These are phyloP conservation scores for Penicillium silybi DNA, from an alignment of 495 filamentous ascomycete genomes.

Conservation along the genomic window DNA sequence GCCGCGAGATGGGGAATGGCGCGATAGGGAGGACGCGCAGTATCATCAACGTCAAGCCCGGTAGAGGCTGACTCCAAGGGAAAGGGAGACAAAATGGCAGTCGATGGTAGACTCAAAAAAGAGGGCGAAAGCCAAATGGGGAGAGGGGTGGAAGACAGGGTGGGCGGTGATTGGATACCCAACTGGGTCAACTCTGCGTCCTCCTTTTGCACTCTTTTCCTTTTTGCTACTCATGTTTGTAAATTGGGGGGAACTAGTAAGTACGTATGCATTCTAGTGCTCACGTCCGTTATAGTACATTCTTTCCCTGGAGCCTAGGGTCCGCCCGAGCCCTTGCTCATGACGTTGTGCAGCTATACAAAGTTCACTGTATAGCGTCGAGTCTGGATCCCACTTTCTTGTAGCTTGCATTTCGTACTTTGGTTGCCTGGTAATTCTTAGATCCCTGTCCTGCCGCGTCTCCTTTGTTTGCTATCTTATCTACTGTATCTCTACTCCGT, in stretches of 20 bases:
- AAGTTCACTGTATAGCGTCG: slow-evolving; percentile 9
- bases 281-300: background rate
- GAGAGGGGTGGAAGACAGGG: slow-evolving; percentile 11
- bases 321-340: slow-evolving; percentile 12
- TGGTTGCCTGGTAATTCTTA: background rate
- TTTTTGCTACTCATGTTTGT: background rate
- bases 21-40: slow-evolving; percentile 39
- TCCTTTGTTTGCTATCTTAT: background rate
- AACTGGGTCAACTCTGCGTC: slow-evolving; percentile 7
- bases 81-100: slow-evolving; percentile 2
- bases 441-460: background rate
- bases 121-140: slow-evolving; percentile 10
- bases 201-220: background rate
- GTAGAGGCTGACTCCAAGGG: slow-evolving; percentile 21
- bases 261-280: too few species aligned
- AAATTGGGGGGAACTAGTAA: background rate
- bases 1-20: slow-evolving; percentile 36
- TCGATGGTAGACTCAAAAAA: slow-evolving; percentile 1
- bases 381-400: slow-evolving; percentile 10
- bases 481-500: background rate
- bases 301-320: background rate
- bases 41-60: slow-evolving; percentile 33
- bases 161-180: slow-evolving; percentile 14
- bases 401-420: slow-evolving; percentile 7
- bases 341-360: slow-evolving; percentile 10